These are phyloP conservation scores for Sclerotinia subarctica DNA, from an alignment of 2,329 filamentous ascomycete genomes.

Conservation along the genomic window DNA sequence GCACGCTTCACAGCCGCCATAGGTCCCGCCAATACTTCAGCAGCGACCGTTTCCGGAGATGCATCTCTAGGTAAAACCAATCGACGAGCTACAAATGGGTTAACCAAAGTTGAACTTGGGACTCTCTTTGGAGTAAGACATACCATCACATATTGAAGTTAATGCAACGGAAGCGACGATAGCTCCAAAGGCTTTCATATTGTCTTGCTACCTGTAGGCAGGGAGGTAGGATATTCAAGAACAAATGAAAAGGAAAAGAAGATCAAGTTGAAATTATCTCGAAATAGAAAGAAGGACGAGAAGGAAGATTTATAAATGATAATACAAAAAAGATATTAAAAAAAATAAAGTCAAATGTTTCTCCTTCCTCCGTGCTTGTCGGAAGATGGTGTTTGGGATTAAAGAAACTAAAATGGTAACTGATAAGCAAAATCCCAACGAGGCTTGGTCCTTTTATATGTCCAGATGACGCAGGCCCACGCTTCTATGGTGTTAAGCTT, in stretches of 20 bases:
- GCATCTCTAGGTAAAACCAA: constrained; percentile 28
- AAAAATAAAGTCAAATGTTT: neutral
- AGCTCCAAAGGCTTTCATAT: constrained; percentile 15
- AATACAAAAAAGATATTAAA: neutral
- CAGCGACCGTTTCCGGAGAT: constrained; percentile 29
- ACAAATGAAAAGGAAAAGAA: neutral
- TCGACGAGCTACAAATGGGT: constrained; percentile 38
- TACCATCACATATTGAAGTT: constrained; percentile 19
- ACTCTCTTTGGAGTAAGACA: neutral
- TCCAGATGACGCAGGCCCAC: constrained; percentile 10
- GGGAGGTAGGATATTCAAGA: neutral
- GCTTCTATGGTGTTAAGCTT: neutral
- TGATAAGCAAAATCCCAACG: neutral
- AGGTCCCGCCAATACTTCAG: constrained; percentile 29
- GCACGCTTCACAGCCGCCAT: constrained; percentile 31
- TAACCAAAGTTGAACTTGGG: neutral
- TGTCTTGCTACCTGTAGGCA: neutral
- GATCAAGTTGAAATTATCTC: neutral
- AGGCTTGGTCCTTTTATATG: constrained; percentile 4
- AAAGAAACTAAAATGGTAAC: neutral
- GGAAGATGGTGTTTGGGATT: neutral
- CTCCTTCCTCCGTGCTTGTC: neutral
- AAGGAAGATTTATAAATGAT: neutral
- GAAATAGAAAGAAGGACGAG: neutral
- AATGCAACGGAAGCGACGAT: constrained; percentile 6